These are phyloP conservation scores for Gonium pectorale DNA, from an alignment of 139 green algal genomes.

Conservation along the genomic window DNA sequence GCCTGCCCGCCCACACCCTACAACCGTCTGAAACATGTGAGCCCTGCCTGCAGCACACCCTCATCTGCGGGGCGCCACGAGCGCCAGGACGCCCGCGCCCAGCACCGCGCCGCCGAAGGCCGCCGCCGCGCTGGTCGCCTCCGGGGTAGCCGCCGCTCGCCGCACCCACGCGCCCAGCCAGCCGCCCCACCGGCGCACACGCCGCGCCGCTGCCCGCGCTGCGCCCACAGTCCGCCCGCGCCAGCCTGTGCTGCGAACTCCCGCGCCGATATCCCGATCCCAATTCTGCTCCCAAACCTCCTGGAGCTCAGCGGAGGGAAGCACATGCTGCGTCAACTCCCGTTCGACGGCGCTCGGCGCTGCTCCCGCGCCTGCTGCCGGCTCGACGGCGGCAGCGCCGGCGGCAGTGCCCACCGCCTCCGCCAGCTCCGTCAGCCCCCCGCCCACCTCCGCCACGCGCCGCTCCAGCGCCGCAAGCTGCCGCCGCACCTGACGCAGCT, in stretches of 20 bases:
- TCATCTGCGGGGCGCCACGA: not conserved
- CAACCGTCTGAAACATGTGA: too few relatives aligned
- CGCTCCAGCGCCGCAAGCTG: not conserved
- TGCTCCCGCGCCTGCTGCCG: not conserved
- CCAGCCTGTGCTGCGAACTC: too few relatives aligned
- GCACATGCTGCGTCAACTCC: too few relatives aligned
- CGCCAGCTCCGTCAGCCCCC: not conserved
- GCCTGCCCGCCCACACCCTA: too few relatives aligned
- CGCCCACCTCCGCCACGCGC: not conserved
- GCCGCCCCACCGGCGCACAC: not conserved
- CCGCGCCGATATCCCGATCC: too few relatives aligned
- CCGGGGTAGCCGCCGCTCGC: not conserved
- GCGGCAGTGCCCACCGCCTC: not conserved
- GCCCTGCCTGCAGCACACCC: too few relatives aligned
- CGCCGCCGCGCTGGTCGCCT: not conserved
- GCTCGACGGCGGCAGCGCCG: not conserved
- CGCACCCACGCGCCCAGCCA: not conserved
- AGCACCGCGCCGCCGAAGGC: constrained; percentile 25
- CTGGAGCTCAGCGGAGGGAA: too few relatives aligned
- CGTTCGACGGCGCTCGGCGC: not conserved
- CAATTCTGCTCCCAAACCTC: too few relatives aligned
- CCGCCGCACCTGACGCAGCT: not conserved
- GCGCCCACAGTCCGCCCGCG: too few relatives aligned
- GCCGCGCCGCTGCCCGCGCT: too few relatives aligned
- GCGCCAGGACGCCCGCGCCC: not conserved